Evolutionary conservation across 2,329 filamentous ascomycete genomes (phyloP).

Genomic region (Arthroderma sp.): DNA sequence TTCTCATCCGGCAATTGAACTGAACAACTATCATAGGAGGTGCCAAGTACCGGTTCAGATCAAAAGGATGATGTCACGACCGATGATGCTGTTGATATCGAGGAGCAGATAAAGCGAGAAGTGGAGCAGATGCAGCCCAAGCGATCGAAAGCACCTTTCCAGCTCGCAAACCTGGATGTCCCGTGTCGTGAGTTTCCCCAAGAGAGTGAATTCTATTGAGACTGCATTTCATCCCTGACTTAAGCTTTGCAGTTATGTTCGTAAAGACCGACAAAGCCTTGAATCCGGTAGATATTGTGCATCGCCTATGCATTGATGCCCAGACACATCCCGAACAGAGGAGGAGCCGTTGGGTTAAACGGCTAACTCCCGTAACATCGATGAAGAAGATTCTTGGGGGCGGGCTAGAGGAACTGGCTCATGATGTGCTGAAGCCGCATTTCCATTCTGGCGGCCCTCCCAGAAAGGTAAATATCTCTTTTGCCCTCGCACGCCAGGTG

Average conservation of each 20-base stretch:
- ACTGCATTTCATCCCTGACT: slow-evolving; percentile 17
- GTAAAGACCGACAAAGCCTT: slow-evolving; percentile 46
- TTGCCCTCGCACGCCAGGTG: not conserved
- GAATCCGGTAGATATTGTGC: slow-evolving; percentile 49
- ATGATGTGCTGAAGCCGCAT: slow-evolving; percentile 45
- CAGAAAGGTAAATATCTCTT: slow-evolving; percentile 39
- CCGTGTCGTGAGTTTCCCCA: slow-evolving; percentile 29
- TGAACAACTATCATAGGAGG: slow-evolving; percentile 10
- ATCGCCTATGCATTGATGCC: slow-evolving; percentile 47
- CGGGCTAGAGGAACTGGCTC: slow-evolving; percentile 46
- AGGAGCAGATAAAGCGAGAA: slow-evolving; percentile 49
- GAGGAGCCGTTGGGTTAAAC: slow-evolving; percentile 47
- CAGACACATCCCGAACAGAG: slow-evolving; percentile 39
- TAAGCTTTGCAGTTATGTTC: slow-evolving; percentile 40
- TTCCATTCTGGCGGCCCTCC: slow-evolving; percentile 43
- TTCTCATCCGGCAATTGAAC: not conserved
- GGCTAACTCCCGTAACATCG: slow-evolving; percentile 48
- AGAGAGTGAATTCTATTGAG: slow-evolving; percentile 7
- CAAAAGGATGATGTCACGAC: slow-evolving; percentile 15
- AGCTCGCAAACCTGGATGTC: slow-evolving; percentile 42
- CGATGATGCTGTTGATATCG: slow-evolving; percentile 43
- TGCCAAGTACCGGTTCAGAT: slow-evolving; percentile 5
- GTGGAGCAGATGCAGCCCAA: slow-evolving; percentile 42
- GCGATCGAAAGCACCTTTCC: slow-evolving; percentile 39
- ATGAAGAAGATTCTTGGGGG: slow-evolving; percentile 47